These are phyloP conservation scores for Tulasnella sp. DNA, from an alignment of 768 basidiomycete species.

Conservation along the genomic window DNA sequence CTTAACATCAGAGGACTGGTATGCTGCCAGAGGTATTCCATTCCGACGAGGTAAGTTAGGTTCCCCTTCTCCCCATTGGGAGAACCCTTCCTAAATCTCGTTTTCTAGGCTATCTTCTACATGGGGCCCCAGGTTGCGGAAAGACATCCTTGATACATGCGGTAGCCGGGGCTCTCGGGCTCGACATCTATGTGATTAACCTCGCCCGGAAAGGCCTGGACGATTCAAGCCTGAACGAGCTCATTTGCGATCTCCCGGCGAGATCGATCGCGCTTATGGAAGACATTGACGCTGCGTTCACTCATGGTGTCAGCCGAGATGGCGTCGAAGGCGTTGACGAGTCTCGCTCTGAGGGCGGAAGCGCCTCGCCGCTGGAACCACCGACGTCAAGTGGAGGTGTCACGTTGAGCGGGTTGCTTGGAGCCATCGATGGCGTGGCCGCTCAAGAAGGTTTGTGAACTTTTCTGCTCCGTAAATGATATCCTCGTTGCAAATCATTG, in stretches of 20 bases:
- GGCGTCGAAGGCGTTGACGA: not conserved
- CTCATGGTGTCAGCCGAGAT: conserved; percentile 32
- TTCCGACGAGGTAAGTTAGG: conserved; percentile 64
- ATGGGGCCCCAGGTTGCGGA: conserved; percentile 66
- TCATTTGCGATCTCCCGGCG: conserved; percentile 54
- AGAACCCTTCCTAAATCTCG: conserved; percentile 19
- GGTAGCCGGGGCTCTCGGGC: conserved; percentile 63
- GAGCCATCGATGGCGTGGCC: conserved; percentile 67
- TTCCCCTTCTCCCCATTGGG: conserved; percentile 23
- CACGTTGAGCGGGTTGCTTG: conserved; percentile 62
- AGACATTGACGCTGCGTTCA: conserved; percentile 73
- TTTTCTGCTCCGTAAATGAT: not conserved
- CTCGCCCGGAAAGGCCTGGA: conserved; percentile 53
- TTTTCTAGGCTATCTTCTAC: conserved; percentile 25
- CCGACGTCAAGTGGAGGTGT: conserved; percentile 29
- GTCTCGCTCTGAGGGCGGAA: not conserved
- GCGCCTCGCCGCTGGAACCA: not conserved
- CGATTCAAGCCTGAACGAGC: conserved; percentile 43
- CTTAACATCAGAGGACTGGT: conserved; percentile 57
- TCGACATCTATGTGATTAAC: conserved; percentile 63
- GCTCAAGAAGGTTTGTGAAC: conserved; percentile 46
- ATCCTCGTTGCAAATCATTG: not conserved
- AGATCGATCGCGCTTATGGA: conserved; percentile 71
- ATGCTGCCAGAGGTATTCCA: conserved; percentile 63
- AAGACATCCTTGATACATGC: conserved; percentile 71